Percentiles rank a stretch among this genome's conserved stretches.
phyloP scores from a whole-genome alignment of 2,329 filamentous ascomycete genomes.

The Claviceps spartinae region DNA sequence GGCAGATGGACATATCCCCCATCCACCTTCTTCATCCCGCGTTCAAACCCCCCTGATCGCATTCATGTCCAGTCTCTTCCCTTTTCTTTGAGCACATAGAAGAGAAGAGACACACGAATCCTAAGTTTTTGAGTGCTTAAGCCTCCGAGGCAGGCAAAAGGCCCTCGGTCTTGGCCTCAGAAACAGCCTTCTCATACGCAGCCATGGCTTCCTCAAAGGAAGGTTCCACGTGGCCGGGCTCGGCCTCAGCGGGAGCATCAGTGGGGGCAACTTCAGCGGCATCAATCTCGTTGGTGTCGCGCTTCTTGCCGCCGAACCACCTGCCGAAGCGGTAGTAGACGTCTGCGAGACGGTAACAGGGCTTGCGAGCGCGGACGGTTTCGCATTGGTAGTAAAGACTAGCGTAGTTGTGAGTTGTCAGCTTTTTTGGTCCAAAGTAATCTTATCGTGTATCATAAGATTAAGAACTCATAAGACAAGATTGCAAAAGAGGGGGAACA shows the following conservation, averaged over 20 bases:
- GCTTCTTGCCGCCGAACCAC: slow-evolving; percentile 18
- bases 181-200: slow-evolving; percentile 21
- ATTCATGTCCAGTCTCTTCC: no score
- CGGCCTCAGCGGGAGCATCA: slow-evolving; percentile 13
- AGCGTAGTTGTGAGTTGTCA: background rate
- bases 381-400: slow-evolving; percentile 26
- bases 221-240: slow-evolving; percentile 15
- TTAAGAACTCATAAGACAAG: no score
- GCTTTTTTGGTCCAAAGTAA: no score
- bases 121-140: background rate
- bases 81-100: no score
- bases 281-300: no score
- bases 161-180: slow-evolving; percentile 21
- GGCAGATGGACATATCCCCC: no score
- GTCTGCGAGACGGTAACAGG: slow-evolving; percentile 23
- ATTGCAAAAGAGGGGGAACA: slow-evolving; percentile 6
- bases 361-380: slow-evolving; percentile 5
- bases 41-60: no score
- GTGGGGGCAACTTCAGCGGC: no score
- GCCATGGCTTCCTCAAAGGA: slow-evolving; percentile 22
- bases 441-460: no score
- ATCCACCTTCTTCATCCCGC: no score
- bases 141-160: slow-evolving; percentile 13
- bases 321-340: slow-evolving; percentile 27
- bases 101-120: no score